phyloP scores from a whole-genome alignment of 306 rosid species.

The Dryas octopetala region DNA sequence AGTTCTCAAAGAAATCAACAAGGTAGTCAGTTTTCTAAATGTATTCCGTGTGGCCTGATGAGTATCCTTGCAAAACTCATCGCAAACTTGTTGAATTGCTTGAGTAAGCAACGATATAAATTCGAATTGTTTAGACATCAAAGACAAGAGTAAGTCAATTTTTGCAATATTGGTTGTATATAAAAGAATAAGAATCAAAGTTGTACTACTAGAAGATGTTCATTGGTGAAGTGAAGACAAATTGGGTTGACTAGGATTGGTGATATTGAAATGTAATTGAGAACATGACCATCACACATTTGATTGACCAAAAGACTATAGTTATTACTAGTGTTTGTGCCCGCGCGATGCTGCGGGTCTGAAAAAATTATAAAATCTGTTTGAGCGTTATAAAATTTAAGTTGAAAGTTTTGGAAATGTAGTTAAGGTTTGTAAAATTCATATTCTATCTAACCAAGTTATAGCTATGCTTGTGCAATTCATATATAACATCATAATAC shows the following conservation, averaged over 20 bases:
- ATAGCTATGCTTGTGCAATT: no score
- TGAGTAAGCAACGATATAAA: constrained; percentile 7
- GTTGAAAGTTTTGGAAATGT: no score
- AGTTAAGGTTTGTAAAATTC: no score
- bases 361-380: no score
- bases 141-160: constrained; percentile 24
- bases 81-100: constrained; percentile 3
- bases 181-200: constrained; percentile 25
- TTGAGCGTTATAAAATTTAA: no score
- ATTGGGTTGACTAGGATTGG: constrained; percentile 3
- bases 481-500: no score
- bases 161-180: constrained; percentile 41
- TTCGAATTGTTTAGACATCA: constrained; percentile 23
- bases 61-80: constrained; percentile 10
- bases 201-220: constrained; percentile 24
- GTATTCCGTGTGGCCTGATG: constrained; percentile 25
- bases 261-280: constrained; percentile 17
- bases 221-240: constrained; percentile 16
- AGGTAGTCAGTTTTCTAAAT: constrained; percentile 45
- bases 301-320: not conserved
- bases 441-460: no score
- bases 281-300: not conserved
- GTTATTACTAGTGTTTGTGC: not conserved
- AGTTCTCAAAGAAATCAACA: constrained; percentile 58
- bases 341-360: no score